A percentile compares a stretch with the other conserved stretches of the same genome.
Conservation (phyloP, 495 filamentous ascomycete genomes). For the Acidiella bohemica region DNA sequence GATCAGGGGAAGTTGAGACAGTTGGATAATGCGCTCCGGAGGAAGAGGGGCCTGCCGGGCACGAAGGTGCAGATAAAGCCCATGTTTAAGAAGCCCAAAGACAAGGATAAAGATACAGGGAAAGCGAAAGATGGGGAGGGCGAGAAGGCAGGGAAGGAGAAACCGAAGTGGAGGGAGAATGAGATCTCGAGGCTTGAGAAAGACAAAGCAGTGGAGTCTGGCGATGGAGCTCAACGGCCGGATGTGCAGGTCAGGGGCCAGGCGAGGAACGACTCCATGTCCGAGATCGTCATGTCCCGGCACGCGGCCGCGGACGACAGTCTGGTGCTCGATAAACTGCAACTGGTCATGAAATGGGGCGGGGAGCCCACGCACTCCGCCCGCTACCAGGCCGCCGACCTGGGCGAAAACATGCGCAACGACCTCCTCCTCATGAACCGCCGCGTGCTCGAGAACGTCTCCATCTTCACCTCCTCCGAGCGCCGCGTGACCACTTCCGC, state of each 20-base stretch:
- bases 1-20: conserved; percentile 74
- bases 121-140: background rate
- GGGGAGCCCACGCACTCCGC: conserved; percentile 96
- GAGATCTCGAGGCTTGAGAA: conserved; percentile 7
- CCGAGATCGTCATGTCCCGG: conserved; percentile 73
- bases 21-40: conserved; percentile 70
- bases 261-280: conserved; percentile 64
- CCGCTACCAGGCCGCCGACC: conserved; percentile 85
- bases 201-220: no score
- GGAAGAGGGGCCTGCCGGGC: conserved; percentile 84
- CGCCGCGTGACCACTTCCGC: conserved; percentile 85
- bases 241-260: conserved; percentile 21
- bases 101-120: conserved; percentile 6
- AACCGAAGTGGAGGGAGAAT: conserved; percentile 5
- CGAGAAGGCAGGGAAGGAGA: background rate
- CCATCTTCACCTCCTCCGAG: conserved; percentile 89
- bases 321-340: conserved; percentile 82
- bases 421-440: conserved; percentile 88
- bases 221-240: background rate
- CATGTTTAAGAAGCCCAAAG: conserved; percentile 72
- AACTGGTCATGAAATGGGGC: conserved; percentile 98
- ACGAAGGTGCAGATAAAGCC: conserved; percentile 99
- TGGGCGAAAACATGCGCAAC: conserved; percentile 89
- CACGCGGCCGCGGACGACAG: conserved; percentile 82
- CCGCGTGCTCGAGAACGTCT: conserved; percentile 76